Base-by-base conservation (phyloP, 2,329 filamentous ascomycete species). In the Fusarium globosum region DNA sequence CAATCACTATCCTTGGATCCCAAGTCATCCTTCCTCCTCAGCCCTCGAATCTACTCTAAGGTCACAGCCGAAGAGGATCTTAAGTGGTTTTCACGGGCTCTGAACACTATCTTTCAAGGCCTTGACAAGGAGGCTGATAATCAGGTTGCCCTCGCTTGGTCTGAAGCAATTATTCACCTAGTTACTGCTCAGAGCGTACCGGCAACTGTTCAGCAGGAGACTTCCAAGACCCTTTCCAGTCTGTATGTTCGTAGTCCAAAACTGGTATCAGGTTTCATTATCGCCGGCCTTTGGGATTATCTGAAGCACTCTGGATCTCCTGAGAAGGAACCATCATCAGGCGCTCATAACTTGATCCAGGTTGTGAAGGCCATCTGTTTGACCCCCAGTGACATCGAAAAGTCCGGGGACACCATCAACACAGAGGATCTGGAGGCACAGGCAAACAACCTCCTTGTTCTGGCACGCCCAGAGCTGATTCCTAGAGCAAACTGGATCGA, bases 401-500 rank as follows among this genome's bases (percentile, higher is more conserved):
- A 83, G 36, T 76, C 84, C 2, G 85, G 84, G 15, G 78, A 81
- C 38, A 80, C 81, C 23, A 79, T 88, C n/a, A 81, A 87, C 42
- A 80, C 84, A 61, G 82, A 87, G 28, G 77, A 85, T 20, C 80
- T 95, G 14, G 89, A 93, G 75, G 82, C 84, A 30, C 94, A 97
- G 80, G 90, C 97, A 76, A 90, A 95, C 72, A 89, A 90, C 11
- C 84, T 98, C 8, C 85, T 97, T 23, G 91, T 97, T 23, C 86
- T 99, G 33, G 92, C 93, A 63, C 92, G 94, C 30, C 87, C 91
- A 26, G 91, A 95, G 68, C 84, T 99, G 41, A 88, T 98, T 66
- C 92, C 94, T 1, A 89, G 89, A 67, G 87, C 91, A 26, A 93
- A 89, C 69, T 99, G 97, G 97, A 98, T 99, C 78, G 92, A 96